These are phyloP conservation scores for Quercus gilva DNA, from an alignment of 306 rosid genomes.

Conservation along the genomic window DNA sequence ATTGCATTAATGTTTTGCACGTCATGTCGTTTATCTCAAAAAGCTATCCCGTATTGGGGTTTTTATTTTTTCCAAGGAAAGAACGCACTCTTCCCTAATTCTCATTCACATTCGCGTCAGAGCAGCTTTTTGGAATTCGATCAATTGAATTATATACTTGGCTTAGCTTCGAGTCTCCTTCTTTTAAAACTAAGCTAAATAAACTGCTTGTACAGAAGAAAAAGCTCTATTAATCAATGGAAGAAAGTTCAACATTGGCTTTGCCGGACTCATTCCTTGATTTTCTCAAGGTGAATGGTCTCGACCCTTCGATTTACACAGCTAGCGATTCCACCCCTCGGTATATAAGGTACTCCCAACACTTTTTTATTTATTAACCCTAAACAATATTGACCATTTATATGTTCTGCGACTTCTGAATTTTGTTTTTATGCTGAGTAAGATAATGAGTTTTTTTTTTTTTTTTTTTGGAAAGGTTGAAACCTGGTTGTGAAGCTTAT, in stretches of 20 bases:
- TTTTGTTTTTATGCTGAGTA: neutral
- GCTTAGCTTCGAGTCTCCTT: neutral
- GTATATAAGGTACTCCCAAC: conserved; percentile 60
- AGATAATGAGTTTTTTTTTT: neutral
- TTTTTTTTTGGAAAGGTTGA: conserved; percentile 46
- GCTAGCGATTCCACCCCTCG: conserved; percentile 71
- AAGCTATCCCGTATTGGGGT: too few relatives aligned
- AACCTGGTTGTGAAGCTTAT: conserved; percentile 65
- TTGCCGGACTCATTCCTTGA: conserved; percentile 61
- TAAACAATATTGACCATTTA: too few relatives aligned
- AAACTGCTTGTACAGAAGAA: neutral
- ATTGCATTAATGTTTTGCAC: too few relatives aligned
- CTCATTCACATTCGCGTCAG: too few relatives aligned
- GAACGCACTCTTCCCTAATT: too few relatives aligned
- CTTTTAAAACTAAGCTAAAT: neutral
- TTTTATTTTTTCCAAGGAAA: too few relatives aligned
- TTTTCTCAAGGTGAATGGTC: conserved; percentile 59
- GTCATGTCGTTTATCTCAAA: too few relatives aligned
- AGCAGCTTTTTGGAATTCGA: too few relatives aligned
- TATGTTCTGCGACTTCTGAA: neutral
- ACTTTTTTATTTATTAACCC: too few relatives aligned
- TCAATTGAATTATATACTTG: neutral
- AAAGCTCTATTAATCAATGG: conserved; percentile 32
- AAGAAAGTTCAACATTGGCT: conserved; percentile 32
- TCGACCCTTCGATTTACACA: conserved; percentile 71